These are phyloP conservation scores for Kwoniella sp. DNA, from an alignment of 768 basidiomycete species.

Conservation along the genomic window DNA sequence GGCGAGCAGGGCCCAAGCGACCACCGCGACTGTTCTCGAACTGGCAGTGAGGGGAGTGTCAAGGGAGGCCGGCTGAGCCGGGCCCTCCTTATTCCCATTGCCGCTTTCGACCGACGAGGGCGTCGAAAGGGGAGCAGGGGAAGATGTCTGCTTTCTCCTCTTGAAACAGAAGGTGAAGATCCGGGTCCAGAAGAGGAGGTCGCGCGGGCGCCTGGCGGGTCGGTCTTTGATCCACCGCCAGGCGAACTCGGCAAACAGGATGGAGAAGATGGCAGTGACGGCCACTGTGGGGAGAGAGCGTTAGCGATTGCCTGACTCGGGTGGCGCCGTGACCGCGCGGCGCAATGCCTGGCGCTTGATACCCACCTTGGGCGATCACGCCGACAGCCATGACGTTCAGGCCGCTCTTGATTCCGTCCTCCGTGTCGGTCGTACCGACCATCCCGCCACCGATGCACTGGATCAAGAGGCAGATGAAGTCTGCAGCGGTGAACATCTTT, in stretches of 20 bases:
- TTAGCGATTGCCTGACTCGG: too few relatives aligned
- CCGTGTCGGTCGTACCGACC: constrained; percentile 52
- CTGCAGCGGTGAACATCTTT: constrained; percentile 49
- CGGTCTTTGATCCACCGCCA: constrained; percentile 48
- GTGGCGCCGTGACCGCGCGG: too few relatives aligned
- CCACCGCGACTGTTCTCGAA: too few relatives aligned
- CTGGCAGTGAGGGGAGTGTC: too few relatives aligned
- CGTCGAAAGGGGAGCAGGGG: too few relatives aligned
- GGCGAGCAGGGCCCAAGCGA: neutral
- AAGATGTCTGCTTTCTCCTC: neutral
- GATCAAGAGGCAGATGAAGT: constrained; percentile 59
- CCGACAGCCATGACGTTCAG: constrained; percentile 59
- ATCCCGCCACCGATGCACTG: constrained; percentile 64
- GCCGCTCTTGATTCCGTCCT: constrained; percentile 50
- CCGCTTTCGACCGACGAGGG: too few relatives aligned
- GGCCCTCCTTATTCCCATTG: too few relatives aligned
- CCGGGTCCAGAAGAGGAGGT: constrained; percentile 9
- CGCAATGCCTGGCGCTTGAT: too few relatives aligned
- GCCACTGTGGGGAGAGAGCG: constrained; percentile 45
- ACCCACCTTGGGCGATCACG: constrained; percentile 59
- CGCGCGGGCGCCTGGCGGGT: constrained; percentile 17
- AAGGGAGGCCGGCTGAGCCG: too few relatives aligned
- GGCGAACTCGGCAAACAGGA: constrained; percentile 55
- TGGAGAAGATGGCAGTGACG: constrained; percentile 53
- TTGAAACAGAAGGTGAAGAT: neutral